Evolutionary conservation across 2,329 filamentous ascomycete genomes (phyloP).

Genomic region (Paracoccidioides lutzii): DNA sequence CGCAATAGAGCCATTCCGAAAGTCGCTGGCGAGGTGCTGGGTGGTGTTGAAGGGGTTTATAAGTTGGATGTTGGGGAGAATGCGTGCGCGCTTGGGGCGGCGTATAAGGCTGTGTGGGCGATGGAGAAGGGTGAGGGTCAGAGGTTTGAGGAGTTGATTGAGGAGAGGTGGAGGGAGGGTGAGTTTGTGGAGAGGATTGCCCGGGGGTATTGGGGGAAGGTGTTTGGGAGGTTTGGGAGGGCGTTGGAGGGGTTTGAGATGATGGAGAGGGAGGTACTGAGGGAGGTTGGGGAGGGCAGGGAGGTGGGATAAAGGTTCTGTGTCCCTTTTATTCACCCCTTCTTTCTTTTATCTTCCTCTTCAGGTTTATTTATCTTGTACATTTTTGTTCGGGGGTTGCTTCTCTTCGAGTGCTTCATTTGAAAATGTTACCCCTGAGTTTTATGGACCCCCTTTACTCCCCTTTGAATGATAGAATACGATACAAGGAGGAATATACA

Average conservation of each 20-base stretch:
- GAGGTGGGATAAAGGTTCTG: background rate
- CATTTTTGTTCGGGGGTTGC: too few relatives aligned
- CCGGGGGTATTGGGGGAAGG: constrained; percentile 60
- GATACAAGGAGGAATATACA: too few relatives aligned
- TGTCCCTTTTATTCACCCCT: background rate
- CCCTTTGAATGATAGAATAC: too few relatives aligned
- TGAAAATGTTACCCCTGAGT: too few relatives aligned
- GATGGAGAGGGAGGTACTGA: constrained; percentile 58
- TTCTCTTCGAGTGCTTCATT: too few relatives aligned
- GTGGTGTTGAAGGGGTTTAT: constrained; percentile 80
- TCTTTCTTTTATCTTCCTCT: background rate
- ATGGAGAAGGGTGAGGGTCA: constrained; percentile 54
- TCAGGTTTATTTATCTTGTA: background rate
- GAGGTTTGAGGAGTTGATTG: constrained; percentile 81
- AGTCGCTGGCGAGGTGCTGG: constrained; percentile 76
- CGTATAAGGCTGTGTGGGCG: constrained; percentile 94
- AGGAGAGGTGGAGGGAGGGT: constrained; percentile 70
- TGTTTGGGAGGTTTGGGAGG: constrained; percentile 65
- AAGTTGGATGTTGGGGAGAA: constrained; percentile 89
- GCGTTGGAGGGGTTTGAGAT: constrained; percentile 63
- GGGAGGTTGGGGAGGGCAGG: constrained; percentile 16
- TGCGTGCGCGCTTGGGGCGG: constrained; percentile 83
- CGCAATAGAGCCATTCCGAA: constrained; percentile 79
- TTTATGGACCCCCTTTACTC: too few relatives aligned
- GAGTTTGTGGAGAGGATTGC: constrained; percentile 72